Base-by-base conservation (phyloP, 208 protist genomes). In the Endotrypanum monterogeii region DNA sequence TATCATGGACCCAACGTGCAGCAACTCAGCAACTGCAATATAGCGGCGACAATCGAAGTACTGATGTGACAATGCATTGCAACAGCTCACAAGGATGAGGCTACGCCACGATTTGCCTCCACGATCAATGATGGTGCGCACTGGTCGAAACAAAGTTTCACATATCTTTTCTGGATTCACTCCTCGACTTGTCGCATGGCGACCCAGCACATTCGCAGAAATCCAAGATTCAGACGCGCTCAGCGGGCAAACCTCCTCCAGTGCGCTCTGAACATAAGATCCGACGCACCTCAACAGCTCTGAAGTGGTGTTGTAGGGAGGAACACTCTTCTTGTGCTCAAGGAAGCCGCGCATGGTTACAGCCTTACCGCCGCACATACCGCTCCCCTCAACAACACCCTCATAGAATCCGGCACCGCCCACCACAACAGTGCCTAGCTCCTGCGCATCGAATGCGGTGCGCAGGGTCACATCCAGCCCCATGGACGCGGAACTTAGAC, bases 1-100 rank as follows among this genome's bases (percentile, higher is more conserved):
- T 62, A 92, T 88, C 37, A 92, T 78, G 14, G 90, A 92, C 25
- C 90, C 90, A 20, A 88, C 82, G 68, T 94, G 90, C 7, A 91
- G 76, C 60, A 94, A 74, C 58, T 94, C 87, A 0, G 83, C 69
- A 20, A 92, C 83, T 14, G 81, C 82, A 70, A 89, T 85, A 66
- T 87, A 91, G 11, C 67, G 73, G 23, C 57, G 56, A 69, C 83
- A 90, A 65, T 94, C 87, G 70, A 89, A 88, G 54, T 91, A 88
- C 67, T 89, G 72, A 11, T 28, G 44, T 20, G 72, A 79, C 30
- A 94, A 65, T 16, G 83, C 80, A 76, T 91, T 89, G 66, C 83
- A 89, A 65, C 77, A 77, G 23, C 79, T 82, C 35, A 87, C 72
- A 14, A 94, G 73, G 55, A 92, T 71, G n/a, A 91, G 63, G 54